Base-by-base conservation (phyloP, 495 filamentous ascomycete genomes). In the Penicillium coprophilum region DNA sequence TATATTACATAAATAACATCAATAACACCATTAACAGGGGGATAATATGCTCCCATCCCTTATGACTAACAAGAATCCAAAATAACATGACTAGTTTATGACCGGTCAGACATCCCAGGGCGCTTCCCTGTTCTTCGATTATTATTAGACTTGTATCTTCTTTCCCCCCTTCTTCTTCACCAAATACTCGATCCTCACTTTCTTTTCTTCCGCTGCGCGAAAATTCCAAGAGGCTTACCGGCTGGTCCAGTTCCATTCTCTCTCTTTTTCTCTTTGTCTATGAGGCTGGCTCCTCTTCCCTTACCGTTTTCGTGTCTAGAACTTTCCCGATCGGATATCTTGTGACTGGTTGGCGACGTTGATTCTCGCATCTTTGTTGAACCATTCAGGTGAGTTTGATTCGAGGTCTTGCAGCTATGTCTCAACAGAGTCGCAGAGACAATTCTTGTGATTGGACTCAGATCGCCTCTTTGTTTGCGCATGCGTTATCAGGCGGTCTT, bases 211-310 rank as follows among this genome's bases (percentile, higher is more conserved):
- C 74, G 74, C 72, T 70, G 72, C 69, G 74, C 69, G 65, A 63
- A 67, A 56, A 49, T 56, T 27, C 58, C 51, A 63, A 74, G 68
- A 74, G 71, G 62, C 66, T 55, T 62, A 70, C 61, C 66, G 73
- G 74, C 74, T 72, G 74, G 74, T 66, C 75, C 68, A 72, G 67
- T 76, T 66, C 64, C 68, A 58, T 71, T 71, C 69, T 70, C 68
- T 72, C 64, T 67, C 46, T 61, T 47, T 64, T 58, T 56, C 45
- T 67, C 56, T 47, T 63, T 63, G 57, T 64, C 61, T 65, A 70
- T 59, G 74, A 76, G 74, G 73, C 74, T 61, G 74, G 74, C 55
- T 66, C 74, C 72, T 76, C 71, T 56, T 59, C 23, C 30, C n/a
- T 9, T 38, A 61, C 55, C 19, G 56, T 57, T 61, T 63, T 67